A percentile compares a stretch with the other conserved stretches of the same genome.
phyloP scores from a whole-genome alignment of 2,329 filamentous ascomycete genomes.

The Leptographium procerum region DNA sequence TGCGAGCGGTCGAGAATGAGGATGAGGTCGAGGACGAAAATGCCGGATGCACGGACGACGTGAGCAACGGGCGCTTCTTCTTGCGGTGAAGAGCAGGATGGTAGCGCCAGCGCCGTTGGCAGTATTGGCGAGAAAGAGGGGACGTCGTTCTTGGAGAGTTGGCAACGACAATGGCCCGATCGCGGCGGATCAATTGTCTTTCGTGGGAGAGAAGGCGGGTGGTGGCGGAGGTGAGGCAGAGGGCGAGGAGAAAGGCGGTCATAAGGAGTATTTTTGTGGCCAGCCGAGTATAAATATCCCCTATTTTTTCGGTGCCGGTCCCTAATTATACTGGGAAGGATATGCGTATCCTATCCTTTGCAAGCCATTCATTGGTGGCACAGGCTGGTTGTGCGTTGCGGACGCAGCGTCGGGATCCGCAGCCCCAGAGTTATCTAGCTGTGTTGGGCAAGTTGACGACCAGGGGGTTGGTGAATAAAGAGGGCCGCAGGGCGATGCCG shows the following conservation, averaged over 20 bases:
- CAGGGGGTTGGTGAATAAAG: background rate
- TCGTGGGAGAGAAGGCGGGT: conserved; percentile 34
- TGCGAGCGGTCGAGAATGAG: background rate
- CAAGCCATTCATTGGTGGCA: conserved; percentile 9
- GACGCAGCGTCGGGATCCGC: conserved; percentile 7
- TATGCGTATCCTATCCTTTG: background rate
- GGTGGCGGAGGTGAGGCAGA: conserved; percentile 35
- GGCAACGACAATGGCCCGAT: conserved; percentile 31
- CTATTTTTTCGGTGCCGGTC: conserved; percentile 4
- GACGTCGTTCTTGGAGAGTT: conserved; percentile 25
- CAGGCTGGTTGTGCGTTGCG: background rate
- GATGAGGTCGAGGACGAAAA: background rate
- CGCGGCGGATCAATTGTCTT: conserved; percentile 26
- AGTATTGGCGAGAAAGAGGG: conserved; percentile 17
- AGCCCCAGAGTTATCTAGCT: conserved; percentile 11
- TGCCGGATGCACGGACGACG: background rate
- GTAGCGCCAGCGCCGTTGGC: conserved; percentile 22
- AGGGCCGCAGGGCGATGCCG: background rate
- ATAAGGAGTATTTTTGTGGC: conserved; percentile 23
- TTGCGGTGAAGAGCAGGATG: conserved; percentile 26
- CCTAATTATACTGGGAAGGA: conserved; percentile 5
- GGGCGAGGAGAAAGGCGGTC: conserved; percentile 33
- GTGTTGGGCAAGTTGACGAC: conserved; percentile 6
- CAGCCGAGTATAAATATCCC: conserved; percentile 2
- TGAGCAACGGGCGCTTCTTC: conserved; percentile 17